Percentiles rank a stretch among this genome's conserved stretches.
These are phyloP conservation scores for Prunus fruticosa DNA, from an alignment of 306 rosid species.

Conservation along the genomic window DNA sequence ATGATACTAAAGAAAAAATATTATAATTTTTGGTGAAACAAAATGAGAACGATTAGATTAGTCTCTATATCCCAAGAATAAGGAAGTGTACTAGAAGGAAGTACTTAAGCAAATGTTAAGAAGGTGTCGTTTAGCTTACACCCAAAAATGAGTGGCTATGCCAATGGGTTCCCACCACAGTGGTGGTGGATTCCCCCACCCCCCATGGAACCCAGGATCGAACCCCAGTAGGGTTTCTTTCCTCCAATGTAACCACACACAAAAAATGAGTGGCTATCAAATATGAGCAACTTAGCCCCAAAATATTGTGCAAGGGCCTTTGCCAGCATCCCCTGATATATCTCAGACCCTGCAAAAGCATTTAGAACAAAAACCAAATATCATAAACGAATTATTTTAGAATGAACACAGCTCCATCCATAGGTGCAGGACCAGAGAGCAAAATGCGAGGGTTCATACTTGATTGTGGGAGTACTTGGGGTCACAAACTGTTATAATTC, in stretches of 20 bases:
- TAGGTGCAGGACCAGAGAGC: constrained; percentile 98
- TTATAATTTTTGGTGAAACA: not conserved
- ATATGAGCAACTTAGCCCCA: constrained; percentile 91
- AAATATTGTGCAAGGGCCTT: constrained; percentile 92
- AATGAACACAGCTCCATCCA: constrained; percentile 7
- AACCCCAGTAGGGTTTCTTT: too few species aligned
- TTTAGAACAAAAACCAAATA: constrained; percentile 12
- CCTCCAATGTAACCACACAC: too few species aligned
- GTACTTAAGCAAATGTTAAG: constrained; percentile 32
- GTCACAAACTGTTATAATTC: too few species aligned
- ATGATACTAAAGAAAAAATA: not conserved
- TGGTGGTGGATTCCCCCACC: too few species aligned
- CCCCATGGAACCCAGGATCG: too few species aligned
- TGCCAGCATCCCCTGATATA: constrained; percentile 94
- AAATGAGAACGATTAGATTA: constrained; percentile 11
- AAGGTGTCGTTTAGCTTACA: constrained; percentile 65
- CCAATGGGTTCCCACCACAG: too few species aligned
- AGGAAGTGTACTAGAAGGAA: constrained; percentile 17
- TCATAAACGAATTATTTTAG: not conserved
- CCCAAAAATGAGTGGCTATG: constrained; percentile 70
- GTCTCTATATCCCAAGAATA: not conserved
- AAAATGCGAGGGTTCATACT: constrained; percentile 78
- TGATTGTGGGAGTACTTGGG: too few species aligned
- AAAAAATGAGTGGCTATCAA: constrained; percentile 47
- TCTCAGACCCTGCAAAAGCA: constrained; percentile 80